A percentile compares a stretch with the other conserved stretches of the same genome.
These are phyloP conservation scores for Cercospora citrullina DNA, from an alignment of 2,329 filamentous ascomycete genomes.

Conservation along the genomic window DNA sequence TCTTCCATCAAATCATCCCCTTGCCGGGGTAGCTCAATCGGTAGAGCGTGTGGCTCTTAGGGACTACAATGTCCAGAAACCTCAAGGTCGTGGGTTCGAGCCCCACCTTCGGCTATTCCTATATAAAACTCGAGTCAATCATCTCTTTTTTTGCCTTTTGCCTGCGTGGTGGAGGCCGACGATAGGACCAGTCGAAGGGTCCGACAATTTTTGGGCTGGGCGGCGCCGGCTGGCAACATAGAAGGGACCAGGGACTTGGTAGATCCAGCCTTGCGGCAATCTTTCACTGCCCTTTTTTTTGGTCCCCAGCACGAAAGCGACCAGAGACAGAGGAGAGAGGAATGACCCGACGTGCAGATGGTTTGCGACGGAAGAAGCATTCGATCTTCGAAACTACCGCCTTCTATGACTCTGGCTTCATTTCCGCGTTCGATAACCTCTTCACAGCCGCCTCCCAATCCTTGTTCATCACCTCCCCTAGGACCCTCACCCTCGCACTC, in stretches of 20 bases:
- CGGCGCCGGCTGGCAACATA: not conserved
- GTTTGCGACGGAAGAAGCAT: not conserved
- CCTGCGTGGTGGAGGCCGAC: not conserved
- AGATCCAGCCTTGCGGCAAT: not conserved
- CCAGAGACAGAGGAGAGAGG: not conserved
- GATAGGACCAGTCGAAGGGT: not conserved
- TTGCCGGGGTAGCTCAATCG: conserved; percentile 55
- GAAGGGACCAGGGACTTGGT: not conserved
- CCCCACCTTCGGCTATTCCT: conserved; percentile 33
- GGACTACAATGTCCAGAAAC: conserved; percentile 13
- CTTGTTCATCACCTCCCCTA: conserved; percentile 5
- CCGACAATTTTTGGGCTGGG: not conserved
- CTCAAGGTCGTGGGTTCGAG: conserved; percentile 33
- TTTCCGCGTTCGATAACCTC: not conserved
- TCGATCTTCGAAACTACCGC: not conserved
- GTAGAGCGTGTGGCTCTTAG: conserved; percentile 46
- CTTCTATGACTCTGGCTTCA: not conserved
- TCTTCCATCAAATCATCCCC: not conserved
- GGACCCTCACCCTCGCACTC: conserved; percentile 14
- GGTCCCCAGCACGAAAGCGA: not conserved
- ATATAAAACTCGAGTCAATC: conserved; percentile 11
- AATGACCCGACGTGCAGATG: not conserved
- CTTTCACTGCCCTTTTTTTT: not conserved
- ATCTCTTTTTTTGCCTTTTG: not conserved
- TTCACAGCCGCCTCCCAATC: conserved; percentile 16